Evolutionary conservation across 2,329 filamentous ascomycete species (phyloP), one percentile per base, ranked within the genome.

Genomic region (Thielaviopsis euricoi): DNA sequence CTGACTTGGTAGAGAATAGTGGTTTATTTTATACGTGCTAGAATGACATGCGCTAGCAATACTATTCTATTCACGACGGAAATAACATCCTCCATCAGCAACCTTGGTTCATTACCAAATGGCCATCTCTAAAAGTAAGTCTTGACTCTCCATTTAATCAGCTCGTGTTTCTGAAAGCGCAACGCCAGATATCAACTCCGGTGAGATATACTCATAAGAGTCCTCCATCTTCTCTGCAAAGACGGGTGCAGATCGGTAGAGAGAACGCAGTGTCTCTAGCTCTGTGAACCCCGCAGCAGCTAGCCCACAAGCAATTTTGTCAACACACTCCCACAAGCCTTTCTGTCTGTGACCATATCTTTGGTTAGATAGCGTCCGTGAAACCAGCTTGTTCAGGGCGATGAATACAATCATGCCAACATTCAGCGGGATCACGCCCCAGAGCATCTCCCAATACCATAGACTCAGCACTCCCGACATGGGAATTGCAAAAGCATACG

Each of bases 171-270:
- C 50, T 51, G 25, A 37, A 13, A 25, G 29, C 29, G 26, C 21
- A 33, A 23, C 23, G 12, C 25, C 33, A 2, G 22, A 46, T 12
- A 52, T 33, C 6, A 57, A n/a, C 21, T 48, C 48, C 6, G 22
- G 26, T 7, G 58, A 29, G 17, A 60, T 55, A 50, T 57, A 60
- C 25, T 55, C 58, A 46, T 57, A 57, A 17, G 55, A 43, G 52
- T 60, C 58, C 2, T 19, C 23, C 21, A 60, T 52, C 29, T 37
- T n/a, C 9, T 23, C 58, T 13, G 51, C 52, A 26, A 57, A 56
- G 26, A 57, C 58, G 5, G 55, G 51, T n/a, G 29, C 26, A 10
- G 15, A 15, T 17, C 26, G 40, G 51, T 54, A n/a, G 1, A 57
- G 21, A 10, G 43, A 15, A n/a, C 58, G 37, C 23, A 60, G 37